Percentiles rank a stretch among this genome's conserved stretches.
Evolutionary conservation across 495 filamentous ascomycete species (phyloP).

Genomic region (Pyrenula massariospora): DNA sequence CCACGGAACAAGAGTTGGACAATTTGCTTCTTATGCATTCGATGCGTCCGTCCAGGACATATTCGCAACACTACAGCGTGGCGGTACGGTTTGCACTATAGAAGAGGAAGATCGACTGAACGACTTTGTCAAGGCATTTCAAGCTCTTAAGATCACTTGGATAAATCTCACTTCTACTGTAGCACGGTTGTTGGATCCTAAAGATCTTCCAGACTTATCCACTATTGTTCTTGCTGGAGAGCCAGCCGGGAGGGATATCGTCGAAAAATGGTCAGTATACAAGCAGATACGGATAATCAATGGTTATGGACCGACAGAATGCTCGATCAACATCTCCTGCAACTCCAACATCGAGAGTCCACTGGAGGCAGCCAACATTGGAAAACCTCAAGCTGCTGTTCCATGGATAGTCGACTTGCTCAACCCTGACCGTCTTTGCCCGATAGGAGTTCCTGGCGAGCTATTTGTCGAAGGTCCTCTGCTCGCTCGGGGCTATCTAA

Average conservation of each 20-base stretch:
- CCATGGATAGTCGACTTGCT: constrained; percentile 38
- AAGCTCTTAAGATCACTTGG: constrained; percentile 29
- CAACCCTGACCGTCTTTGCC: constrained; percentile 29
- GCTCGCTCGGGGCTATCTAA: constrained; percentile 39
- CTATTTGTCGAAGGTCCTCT: constrained; percentile 42
- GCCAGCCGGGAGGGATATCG: constrained; percentile 25
- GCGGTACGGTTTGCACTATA: constrained; percentile 39
- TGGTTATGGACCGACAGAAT: constrained; percentile 40
- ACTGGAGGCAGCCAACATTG: constrained; percentile 16
- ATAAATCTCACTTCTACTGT: constrained; percentile 40
- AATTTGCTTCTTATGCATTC: constrained; percentile 36
- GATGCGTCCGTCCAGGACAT: constrained; percentile 35
- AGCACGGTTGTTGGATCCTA: constrained; percentile 26
- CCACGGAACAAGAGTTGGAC: constrained; percentile 23
- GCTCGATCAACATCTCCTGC: constrained; percentile 19
- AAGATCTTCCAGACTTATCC: constrained; percentile 31
- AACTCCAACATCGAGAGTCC: constrained; percentile 8
- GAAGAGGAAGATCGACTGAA: constrained; percentile 36
- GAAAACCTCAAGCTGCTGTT: constrained; percentile 9
- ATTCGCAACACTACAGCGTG: constrained; percentile 27
- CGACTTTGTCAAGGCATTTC: constrained; percentile 34
- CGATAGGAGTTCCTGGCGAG: constrained; percentile 41
- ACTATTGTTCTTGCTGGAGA: constrained; percentile 42
- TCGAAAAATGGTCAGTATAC: constrained; percentile 26
- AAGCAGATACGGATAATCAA: constrained; percentile 30